Evolutionary conservation across 129 eudicot species (phyloP).

Genomic region (Chrysanthemum lavandulifolium): DNA sequence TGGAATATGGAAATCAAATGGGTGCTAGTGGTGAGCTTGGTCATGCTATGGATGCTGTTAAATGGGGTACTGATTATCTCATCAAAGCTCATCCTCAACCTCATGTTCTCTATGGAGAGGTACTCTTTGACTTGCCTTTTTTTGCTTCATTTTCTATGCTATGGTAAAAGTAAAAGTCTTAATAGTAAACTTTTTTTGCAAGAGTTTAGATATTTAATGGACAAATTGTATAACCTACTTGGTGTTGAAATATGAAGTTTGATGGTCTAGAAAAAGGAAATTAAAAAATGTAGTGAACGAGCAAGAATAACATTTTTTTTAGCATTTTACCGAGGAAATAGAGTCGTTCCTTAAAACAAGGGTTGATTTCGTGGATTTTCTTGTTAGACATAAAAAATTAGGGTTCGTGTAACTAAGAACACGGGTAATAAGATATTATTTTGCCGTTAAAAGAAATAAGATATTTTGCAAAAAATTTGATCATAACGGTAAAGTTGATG

Average conservation of each 20-base stretch:
- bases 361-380: not conserved
- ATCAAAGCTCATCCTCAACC: slow-evolving; percentile 77
- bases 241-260: too few species aligned
- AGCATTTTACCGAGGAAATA: not conserved
- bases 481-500: not conserved
- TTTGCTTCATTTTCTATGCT: not conserved
- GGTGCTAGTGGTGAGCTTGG: slow-evolving; percentile 47
- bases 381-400: not conserved
- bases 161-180: not conserved
- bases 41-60: slow-evolving; percentile 65
- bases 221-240: not conserved
- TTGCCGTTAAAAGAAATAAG: not conserved
- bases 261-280: too few species aligned
- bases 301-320: not conserved
- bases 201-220: not conserved
- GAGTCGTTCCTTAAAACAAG: not conserved
- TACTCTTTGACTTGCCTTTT: slow-evolving; percentile 1
- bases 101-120: slow-evolving; percentile 69
- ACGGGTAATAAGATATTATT: too few species aligned
- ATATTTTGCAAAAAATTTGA: not conserved
- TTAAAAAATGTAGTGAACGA: too few species aligned
- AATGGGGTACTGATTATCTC: slow-evolving; percentile 90
- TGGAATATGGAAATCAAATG: slow-evolving; percentile 47
- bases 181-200: not conserved
- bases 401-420: not conserved